Percentiles rank a stretch among this genome's conserved stretches.
Evolutionary conservation across 371 early-diverging fungal genomes (phyloP).

Genomic region (Racocetra persica): DNA sequence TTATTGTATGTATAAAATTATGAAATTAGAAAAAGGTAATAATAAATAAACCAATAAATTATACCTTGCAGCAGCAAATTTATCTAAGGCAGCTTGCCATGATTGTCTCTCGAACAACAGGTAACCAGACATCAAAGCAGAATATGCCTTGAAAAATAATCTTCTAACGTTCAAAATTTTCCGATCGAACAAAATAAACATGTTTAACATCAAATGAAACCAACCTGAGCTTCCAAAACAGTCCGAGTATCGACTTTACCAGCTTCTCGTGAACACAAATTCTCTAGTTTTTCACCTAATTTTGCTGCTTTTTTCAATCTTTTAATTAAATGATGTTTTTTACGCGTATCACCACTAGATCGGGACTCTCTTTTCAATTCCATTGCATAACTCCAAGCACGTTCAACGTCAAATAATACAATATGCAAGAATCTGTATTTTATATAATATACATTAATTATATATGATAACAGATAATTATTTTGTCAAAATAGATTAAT

Average conservation of each 20-base stretch:
- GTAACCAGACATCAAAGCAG: constrained; percentile 72
- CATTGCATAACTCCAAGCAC: constrained; percentile 86
- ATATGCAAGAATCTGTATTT: constrained; percentile 63
- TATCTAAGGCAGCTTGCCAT: constrained; percentile 73
- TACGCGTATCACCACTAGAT: constrained; percentile 66
- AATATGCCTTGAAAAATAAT: constrained; percentile 64
- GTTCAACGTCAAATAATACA: constrained; percentile 73
- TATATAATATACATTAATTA: background rate
- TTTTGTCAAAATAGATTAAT: background rate
- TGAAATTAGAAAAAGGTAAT: constrained; percentile 19
- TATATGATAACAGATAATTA: too few species aligned
- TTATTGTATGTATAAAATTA: background rate
- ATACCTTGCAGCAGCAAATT: constrained; percentile 68
- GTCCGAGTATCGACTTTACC: constrained; percentile 63
- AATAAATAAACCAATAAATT: background rate
- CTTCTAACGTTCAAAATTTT: background rate
- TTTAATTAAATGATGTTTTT: constrained; percentile 70
- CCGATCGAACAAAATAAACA: background rate
- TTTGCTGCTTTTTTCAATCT: constrained; percentile 70
- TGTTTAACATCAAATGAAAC: background rate
- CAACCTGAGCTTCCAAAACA: constrained; percentile 69
- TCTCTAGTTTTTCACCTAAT: constrained; percentile 59
- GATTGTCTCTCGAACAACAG: constrained; percentile 70
- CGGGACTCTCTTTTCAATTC: constrained; percentile 70
- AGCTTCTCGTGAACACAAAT: constrained; percentile 57